Conservation (phyloP, 2,329 filamentous ascomycete species). For the Aspergillus ochraceoroseus region DNA sequence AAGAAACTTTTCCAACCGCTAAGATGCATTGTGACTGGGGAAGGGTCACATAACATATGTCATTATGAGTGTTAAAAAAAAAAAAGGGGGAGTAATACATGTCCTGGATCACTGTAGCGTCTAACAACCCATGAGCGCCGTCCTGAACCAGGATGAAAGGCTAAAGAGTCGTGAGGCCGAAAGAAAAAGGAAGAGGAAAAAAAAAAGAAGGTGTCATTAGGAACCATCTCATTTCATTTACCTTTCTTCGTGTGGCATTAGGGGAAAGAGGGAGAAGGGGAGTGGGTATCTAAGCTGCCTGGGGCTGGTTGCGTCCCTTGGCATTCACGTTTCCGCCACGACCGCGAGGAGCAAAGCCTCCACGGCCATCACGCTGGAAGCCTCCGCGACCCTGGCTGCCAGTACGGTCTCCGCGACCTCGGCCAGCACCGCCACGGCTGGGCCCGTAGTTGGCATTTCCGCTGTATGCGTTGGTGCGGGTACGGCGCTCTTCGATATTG, state of each 20-base stretch:
- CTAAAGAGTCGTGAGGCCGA: constrained; percentile 20
- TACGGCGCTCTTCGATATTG: constrained; percentile 80
- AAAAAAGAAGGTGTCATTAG: constrained; percentile 10
- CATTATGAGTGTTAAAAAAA: constrained; percentile 39
- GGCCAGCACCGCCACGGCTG: constrained; percentile 59
- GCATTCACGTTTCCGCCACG: constrained; percentile 56
- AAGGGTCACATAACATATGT: constrained; percentile 41
- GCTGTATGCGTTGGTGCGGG: constrained; percentile 66
- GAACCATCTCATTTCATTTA: constrained; percentile 11
- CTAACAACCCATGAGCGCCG: constrained; percentile 14
- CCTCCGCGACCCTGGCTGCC: constrained; percentile 61
- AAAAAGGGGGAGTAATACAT: constrained; percentile 39
- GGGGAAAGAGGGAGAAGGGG: no score
- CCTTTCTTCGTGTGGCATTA: constrained; percentile 6
- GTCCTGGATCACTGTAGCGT: constrained; percentile 26
- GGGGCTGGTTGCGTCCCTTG: constrained; percentile 45
- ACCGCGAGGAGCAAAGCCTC: constrained; percentile 60
- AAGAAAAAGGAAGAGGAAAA: constrained; percentile 12
- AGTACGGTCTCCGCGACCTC: constrained; percentile 64
- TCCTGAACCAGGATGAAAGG: constrained; percentile 22
- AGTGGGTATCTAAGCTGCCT: constrained; percentile 40
- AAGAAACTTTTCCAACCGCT: constrained; percentile 43
- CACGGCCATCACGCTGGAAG: constrained; percentile 65
- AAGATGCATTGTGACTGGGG: constrained; percentile 38
- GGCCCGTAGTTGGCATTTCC: constrained; percentile 59